These are phyloP conservation scores for Xylaria castorea DNA, from an alignment of 495 filamentous ascomycete species.

Conservation along the genomic window DNA sequence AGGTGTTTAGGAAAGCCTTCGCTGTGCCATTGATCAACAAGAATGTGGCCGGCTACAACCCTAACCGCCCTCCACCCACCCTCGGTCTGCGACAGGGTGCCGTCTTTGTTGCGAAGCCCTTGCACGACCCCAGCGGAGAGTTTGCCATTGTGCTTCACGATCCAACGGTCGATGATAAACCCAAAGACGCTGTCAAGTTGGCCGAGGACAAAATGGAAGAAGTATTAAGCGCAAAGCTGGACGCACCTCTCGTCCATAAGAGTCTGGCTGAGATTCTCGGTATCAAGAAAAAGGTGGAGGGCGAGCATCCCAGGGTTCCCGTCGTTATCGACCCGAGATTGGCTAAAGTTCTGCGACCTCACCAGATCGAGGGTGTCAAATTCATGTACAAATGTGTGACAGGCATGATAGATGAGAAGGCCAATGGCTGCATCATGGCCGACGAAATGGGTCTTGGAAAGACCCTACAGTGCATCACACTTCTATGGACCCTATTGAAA, in stretches of 20 bases:
- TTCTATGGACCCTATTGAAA: slow-evolving; percentile 96
- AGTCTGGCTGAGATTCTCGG: slow-evolving; percentile 96
- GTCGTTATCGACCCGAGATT: slow-evolving; percentile 96
- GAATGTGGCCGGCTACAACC: slow-evolving; percentile 70
- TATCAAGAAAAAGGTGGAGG: slow-evolving; percentile 85
- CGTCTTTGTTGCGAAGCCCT: slow-evolving; percentile 83
- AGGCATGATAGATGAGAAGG: slow-evolving; percentile 90
- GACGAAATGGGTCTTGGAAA: slow-evolving; percentile 99
- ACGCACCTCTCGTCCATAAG: slow-evolving; percentile 86
- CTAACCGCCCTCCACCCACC: slow-evolving; percentile 79
- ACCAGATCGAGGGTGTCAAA: slow-evolving; percentile 98
- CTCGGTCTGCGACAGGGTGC: slow-evolving; percentile 85
- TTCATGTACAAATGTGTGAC: slow-evolving; percentile 96
- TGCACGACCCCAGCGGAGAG: slow-evolving; percentile 95
- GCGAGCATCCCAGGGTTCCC: slow-evolving; percentile 84
- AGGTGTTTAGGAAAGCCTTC: slow-evolving; percentile 82
- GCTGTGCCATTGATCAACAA: slow-evolving; percentile 88
- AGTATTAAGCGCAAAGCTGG: slow-evolving; percentile 63
- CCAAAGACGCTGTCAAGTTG: slow-evolving; percentile 57
- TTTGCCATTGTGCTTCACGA: slow-evolving; percentile 97
- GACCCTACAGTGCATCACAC: slow-evolving; percentile 72
- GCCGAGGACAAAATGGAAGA: slow-evolving; percentile 61
- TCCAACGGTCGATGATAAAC: slow-evolving; percentile 88
- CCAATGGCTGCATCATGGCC: slow-evolving; percentile 99
- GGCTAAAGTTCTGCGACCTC: slow-evolving; percentile 89